Conservation (phyloP, 495 filamentous ascomycete genomes). For the Trichoderma asperelloides region DNA sequence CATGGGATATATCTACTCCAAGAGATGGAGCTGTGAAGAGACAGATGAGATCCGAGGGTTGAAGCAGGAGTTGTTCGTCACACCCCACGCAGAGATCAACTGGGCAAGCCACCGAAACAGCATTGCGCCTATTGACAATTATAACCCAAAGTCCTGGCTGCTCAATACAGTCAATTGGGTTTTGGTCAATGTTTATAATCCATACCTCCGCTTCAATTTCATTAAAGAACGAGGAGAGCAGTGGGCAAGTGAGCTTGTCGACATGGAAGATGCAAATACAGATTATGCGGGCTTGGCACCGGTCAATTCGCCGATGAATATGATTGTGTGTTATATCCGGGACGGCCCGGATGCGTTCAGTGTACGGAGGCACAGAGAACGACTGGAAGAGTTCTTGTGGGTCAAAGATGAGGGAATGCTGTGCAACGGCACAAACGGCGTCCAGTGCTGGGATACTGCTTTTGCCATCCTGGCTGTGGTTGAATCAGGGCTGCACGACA, state of each 20-base stretch:
- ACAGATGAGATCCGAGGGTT: conserved; percentile 63
- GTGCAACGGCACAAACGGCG: conserved; percentile 91
- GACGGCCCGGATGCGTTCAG: conserved; percentile 72
- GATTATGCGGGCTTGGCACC: conserved; percentile 80
- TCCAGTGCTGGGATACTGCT: conserved; percentile 92
- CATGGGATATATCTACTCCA: conserved; percentile 85
- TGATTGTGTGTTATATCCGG: conserved; percentile 69
- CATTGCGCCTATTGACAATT: conserved; percentile 74
- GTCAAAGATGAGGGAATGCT: conserved; percentile 87
- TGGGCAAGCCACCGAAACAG: conserved; percentile 73
- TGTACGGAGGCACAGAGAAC: conserved; percentile 69
- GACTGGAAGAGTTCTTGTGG: conserved; percentile 83
- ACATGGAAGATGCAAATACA: conserved; percentile 84
- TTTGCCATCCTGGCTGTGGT: conserved; percentile 77
- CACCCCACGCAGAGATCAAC: conserved; percentile 68
- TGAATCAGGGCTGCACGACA: conserved; percentile 67
- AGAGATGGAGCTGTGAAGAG: conserved; percentile 60
- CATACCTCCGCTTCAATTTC: conserved; percentile 52
- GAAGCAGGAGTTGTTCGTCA: conserved; percentile 74
- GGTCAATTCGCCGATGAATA: conserved; percentile 83
- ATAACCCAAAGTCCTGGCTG: conserved; percentile 82
- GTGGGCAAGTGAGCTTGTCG: conserved; percentile 62
- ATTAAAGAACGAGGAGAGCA: conserved; percentile 60
- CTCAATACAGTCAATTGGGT: conserved; percentile 67
- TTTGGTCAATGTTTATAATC: conserved; percentile 69